These are phyloP conservation scores for Lecanicillium sp. DNA, from an alignment of 2,329 filamentous ascomycete genomes.

Conservation along the genomic window DNA sequence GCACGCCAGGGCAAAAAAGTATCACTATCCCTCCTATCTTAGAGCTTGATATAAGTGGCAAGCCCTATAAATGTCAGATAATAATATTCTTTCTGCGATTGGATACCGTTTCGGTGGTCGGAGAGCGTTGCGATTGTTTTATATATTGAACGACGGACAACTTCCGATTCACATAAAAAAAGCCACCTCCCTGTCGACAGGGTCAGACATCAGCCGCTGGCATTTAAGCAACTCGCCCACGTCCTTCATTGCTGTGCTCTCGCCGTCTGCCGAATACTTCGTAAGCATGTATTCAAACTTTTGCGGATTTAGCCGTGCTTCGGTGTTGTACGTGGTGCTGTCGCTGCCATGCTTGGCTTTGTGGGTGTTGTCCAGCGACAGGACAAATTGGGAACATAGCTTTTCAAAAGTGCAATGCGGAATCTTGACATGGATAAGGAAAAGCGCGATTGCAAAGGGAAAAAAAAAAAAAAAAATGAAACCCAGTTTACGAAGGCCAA, in stretches of 20 bases:
- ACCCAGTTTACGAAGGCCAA: conserved; percentile 33
- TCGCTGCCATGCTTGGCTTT: conserved; percentile 42
- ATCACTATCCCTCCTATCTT: conserved; percentile 47
- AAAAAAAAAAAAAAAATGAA: conserved; percentile 31
- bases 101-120: too few species aligned
- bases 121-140: too few species aligned
- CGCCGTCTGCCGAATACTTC: conserved; percentile 37
- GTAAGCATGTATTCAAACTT: conserved; percentile 45
- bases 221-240: conserved; percentile 32
- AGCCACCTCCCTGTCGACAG: conserved; percentile 28
- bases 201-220: conserved; percentile 37
- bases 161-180: conserved; percentile 22
- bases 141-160: too few species aligned
- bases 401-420: conserved; percentile 38
- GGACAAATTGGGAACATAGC: conserved; percentile 31
- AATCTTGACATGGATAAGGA: conserved; percentile 38
- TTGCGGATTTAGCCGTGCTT: conserved; percentile 43
- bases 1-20: too few species aligned
- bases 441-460: conserved; percentile 27
- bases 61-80: too few species aligned
- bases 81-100: too few species aligned
- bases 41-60: conserved; percentile 43
- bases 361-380: conserved; percentile 33
- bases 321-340: conserved; percentile 39
- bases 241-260: conserved; percentile 32